These are phyloP conservation scores for Nakataea oryzae DNA, from an alignment of 2,329 filamentous ascomycete genomes.

Conservation along the genomic window DNA sequence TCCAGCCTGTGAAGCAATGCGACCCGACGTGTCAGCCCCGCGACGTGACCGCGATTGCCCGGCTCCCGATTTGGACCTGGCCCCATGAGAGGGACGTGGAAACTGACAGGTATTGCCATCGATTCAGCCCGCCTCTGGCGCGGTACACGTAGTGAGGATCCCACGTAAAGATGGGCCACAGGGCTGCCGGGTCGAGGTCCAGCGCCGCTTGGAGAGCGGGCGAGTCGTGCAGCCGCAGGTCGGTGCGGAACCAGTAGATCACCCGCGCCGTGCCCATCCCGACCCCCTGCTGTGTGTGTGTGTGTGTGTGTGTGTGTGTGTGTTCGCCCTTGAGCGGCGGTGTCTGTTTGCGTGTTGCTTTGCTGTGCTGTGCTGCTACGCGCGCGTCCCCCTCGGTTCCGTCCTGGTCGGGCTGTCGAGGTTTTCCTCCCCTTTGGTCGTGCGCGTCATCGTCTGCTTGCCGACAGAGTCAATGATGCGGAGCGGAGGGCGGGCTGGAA, in stretches of 20 bases:
- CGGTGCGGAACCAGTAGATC: slow-evolving; percentile 59
- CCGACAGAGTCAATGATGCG: background rate
- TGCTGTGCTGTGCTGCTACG: too few relatives aligned
- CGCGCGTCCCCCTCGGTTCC: too few relatives aligned
- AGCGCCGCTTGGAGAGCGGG: slow-evolving; percentile 63
- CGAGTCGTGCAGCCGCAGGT: slow-evolving; percentile 67
- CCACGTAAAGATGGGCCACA: slow-evolving; percentile 74
- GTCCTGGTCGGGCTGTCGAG: too few relatives aligned
- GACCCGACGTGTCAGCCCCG: background rate
- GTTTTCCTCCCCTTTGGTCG: background rate
- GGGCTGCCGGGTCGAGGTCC: slow-evolving; percentile 53
- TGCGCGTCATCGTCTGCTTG: background rate
- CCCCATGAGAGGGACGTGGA: too few relatives aligned
- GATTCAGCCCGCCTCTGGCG: slow-evolving; percentile 58
- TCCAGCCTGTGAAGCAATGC: slow-evolving; percentile 42
- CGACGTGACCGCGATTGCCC: background rate
- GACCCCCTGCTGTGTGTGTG: too few relatives aligned
- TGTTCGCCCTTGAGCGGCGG: background rate
- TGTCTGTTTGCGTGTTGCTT: background rate
- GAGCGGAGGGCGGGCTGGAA: too few relatives aligned
- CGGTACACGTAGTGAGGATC: slow-evolving; percentile 61
- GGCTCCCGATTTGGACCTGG: background rate
- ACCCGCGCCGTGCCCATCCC: slow-evolving; percentile 3
- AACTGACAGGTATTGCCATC: slow-evolving; percentile 60
- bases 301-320: background rate